phyloP scores from a whole-genome alignment of 257 asterid genomes.

The Henckelia pumila region DNA sequence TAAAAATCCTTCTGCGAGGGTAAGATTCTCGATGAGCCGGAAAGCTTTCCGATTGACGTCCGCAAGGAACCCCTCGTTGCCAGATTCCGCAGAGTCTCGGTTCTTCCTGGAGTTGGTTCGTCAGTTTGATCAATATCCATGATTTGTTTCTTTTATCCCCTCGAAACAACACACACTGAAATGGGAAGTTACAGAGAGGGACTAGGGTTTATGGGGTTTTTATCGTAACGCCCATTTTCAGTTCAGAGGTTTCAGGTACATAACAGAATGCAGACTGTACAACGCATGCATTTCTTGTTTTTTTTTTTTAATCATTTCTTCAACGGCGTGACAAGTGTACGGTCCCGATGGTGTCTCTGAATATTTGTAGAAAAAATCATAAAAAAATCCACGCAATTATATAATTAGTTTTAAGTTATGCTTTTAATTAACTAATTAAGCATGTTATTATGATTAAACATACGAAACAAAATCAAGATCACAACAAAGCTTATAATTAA shows the following conservation, averaged over 20 bases:
- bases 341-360: not conserved
- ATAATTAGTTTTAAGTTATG: too few species aligned
- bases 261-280: not conserved
- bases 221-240: slow-evolving; percentile 1
- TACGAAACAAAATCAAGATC: too few species aligned
- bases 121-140: slow-evolving; percentile 68
- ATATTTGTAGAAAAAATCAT: too few species aligned
- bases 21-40: slow-evolving; percentile 74
- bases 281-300: not conserved
- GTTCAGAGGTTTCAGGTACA: slow-evolving; percentile 6
- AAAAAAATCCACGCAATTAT: too few species aligned
- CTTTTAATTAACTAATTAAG: too few species aligned
- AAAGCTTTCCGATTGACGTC: slow-evolving; percentile 61
- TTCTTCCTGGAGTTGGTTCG: slow-evolving; percentile 37
- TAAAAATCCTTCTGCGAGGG: slow-evolving; percentile 76
- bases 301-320: not conserved
- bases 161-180: too few species aligned
- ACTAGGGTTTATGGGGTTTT: slow-evolving; percentile 50
- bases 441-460: too few species aligned
- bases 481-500: too few species aligned
- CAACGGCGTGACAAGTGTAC: not conserved
- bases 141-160: not conserved
- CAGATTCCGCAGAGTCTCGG: slow-evolving; percentile 44
- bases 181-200: too few species aligned
- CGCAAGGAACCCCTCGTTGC: slow-evolving; percentile 45